These are phyloP conservation scores for Arthroderma uncinatum DNA, from an alignment of 2,329 filamentous ascomycete genomes.

Conservation along the genomic window DNA sequence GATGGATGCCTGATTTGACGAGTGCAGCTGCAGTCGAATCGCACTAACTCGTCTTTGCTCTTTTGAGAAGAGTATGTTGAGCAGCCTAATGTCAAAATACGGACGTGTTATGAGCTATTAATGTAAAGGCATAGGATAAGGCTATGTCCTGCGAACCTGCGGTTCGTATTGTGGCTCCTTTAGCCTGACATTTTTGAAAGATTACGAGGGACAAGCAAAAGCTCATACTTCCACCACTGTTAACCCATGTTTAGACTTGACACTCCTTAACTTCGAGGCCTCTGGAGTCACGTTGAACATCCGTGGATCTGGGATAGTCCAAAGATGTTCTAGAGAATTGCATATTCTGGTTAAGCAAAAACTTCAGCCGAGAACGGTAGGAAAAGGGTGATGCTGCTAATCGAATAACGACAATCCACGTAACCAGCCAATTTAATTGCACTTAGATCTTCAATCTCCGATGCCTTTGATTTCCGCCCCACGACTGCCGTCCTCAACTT, in stretches of 20 bases:
- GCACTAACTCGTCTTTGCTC: conserved; percentile 21
- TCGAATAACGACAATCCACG: neutral
- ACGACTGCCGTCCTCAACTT: too few relatives aligned
- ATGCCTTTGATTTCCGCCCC: neutral
- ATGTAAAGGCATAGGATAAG: neutral
- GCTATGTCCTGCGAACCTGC: neutral
- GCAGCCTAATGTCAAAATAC: neutral
- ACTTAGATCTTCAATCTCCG: neutral
- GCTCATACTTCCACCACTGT: neutral
- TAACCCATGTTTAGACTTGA: neutral
- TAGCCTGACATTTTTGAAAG: neutral
- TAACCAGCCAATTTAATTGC: neutral
- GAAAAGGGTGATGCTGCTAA: neutral
- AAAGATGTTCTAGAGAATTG: neutral
- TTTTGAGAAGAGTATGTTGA: neutral
- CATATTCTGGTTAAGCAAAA: neutral
- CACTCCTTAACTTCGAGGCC: neutral
- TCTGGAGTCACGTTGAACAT: neutral
- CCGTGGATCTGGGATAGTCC: neutral
- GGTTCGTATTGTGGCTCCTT: neutral
- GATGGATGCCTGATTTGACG: conserved; percentile 74
- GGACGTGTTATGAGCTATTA: neutral
- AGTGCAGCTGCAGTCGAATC: conserved; percentile 31
- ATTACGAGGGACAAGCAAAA: neutral
- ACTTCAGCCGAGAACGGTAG: neutral